phyloP scores from a whole-genome alignment of 139 green algal genomes.

The Spirogloea muscicola region DNA sequence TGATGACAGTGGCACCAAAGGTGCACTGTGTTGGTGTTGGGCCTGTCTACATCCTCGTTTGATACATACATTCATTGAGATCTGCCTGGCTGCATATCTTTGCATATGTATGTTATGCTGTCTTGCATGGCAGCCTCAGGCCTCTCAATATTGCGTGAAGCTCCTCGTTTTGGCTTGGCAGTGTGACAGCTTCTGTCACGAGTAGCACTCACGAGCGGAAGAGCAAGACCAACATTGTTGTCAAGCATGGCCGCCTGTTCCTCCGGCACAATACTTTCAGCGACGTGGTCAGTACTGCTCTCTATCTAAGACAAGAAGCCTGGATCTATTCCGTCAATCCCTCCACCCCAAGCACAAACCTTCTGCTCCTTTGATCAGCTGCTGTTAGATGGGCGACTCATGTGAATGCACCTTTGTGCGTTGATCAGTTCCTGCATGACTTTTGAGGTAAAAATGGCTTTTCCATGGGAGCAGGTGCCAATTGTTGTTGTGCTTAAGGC shows the following conservation, averaged over 20 bases:
- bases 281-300: conserved; percentile 54
- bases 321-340: no score
- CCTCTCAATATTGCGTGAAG: no score
- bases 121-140: no score
- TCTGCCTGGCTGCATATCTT: background rate
- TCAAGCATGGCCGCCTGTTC: conserved; percentile 77
- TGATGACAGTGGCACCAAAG: no score
- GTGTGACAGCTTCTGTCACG: conserved; percentile 63
- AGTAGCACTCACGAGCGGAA: conserved; percentile 94
- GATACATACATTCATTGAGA: background rate
- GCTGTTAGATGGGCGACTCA: no score
- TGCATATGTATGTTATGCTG: background rate
- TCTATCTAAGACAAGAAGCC: no score
- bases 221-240: conserved; percentile 92
- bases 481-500: conserved; percentile 85
- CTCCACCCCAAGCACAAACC: no score
- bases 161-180: conserved; percentile 5
- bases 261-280: conserved; percentile 93
- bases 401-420: no score
- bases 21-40: no score
- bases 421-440: no score
- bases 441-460: no score
- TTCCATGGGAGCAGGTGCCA: conserved; percentile 79
- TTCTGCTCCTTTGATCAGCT: no score
- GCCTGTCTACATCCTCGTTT: conserved; percentile 1